Base-by-base conservation (phyloP, 1,139 yeast species). In the Suhomyces ambrosiae region DNA sequence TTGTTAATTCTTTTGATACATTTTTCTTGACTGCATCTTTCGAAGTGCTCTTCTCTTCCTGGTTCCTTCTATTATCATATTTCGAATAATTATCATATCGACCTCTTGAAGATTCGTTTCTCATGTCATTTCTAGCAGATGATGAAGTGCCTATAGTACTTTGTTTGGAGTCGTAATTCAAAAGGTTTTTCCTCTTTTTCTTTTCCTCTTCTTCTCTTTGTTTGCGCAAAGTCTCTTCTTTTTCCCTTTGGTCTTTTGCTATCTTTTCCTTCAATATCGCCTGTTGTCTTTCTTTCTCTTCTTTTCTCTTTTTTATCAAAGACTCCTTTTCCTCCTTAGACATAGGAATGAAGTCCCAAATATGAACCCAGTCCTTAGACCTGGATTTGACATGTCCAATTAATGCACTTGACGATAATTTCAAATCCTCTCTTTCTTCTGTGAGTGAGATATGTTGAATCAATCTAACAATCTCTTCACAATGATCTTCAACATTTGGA, bases 371-470 rank as follows among this genome's bases (percentile, higher is more conserved):
- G 1, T 65, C 62, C 26, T 68, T 68, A 7, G 80, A 62, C 32
- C 82, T 68, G 0, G 88, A 76, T 39, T 76, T 79, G 29, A 88
- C 60, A 47, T 83, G 86, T 0, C 94, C 95, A 38, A 80, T 65
- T 40, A 89, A 68, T 1, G 96, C 95, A 51, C 78, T 80, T 0
- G 90, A 81, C 1, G 96, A 82, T 25, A 89, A 67, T 51, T 81
- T 85, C 53, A 90, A 73, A 60, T 90, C 97, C 40, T 86, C 94
- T 43, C 97, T 75, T 3, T 65, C 57, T 50, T 90, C 97, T 1
- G 60, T 57, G 3, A 55, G 47, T 8, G 78, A 59, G 24, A 86
- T 75, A 1, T 58, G 50, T 27, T 76, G 71, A 33, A 89, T 65
- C 5, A 73, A 63, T 13, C 63, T 65, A 4, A 74, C 63, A 7